Percentiles rank a stretch among this genome's conserved stretches.
Conservation (phyloP, 2,329 filamentous ascomycete species). For the Bipolaris gigantea region DNA sequence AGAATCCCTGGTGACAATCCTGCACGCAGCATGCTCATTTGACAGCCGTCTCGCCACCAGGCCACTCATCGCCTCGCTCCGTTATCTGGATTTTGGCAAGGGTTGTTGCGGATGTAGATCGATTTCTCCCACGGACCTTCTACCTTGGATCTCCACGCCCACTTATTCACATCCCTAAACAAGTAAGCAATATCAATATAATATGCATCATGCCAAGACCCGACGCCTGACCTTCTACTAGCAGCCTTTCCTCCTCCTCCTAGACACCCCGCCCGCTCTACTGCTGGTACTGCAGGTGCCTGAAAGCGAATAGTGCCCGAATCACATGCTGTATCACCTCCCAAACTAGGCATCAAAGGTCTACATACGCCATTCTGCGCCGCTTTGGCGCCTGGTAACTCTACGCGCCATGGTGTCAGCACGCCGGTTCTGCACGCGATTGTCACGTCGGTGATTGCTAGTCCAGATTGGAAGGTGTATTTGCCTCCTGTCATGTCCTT, state of each 20-base stretch:
- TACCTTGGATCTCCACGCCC: constrained; percentile 18
- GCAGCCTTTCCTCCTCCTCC: constrained; percentile 21
- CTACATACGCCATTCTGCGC: constrained; percentile 32
- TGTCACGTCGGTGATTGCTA: constrained; percentile 19
- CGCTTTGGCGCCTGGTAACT: constrained; percentile 18
- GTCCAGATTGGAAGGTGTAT: constrained; percentile 39
- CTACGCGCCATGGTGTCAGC: constrained; percentile 16
- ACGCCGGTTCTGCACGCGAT: constrained; percentile 23
- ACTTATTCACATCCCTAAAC: constrained; percentile 35
- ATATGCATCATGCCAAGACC: constrained; percentile 34
- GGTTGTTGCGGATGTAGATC: constrained; percentile 23
- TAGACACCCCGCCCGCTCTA: constrained; percentile 18
- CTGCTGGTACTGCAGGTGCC: constrained; percentile 30
- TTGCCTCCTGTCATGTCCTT: constrained; percentile 15
- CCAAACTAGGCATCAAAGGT: constrained; percentile 32
- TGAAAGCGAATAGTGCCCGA: constrained; percentile 27
- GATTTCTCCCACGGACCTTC: constrained; percentile 13
- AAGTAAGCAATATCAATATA: constrained; percentile 39
- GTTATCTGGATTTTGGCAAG: constrained; percentile 19
- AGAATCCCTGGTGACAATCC: constrained; percentile 4
- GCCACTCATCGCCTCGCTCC: constrained; percentile 12
- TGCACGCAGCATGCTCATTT: constrained; percentile 18
- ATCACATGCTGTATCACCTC: constrained; percentile 33
- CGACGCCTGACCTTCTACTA: constrained; percentile 22
- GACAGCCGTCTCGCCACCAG: constrained; percentile 9